phyloP scores from a whole-genome alignment of 345 rosid species.

The Syzygium oleosum region DNA sequence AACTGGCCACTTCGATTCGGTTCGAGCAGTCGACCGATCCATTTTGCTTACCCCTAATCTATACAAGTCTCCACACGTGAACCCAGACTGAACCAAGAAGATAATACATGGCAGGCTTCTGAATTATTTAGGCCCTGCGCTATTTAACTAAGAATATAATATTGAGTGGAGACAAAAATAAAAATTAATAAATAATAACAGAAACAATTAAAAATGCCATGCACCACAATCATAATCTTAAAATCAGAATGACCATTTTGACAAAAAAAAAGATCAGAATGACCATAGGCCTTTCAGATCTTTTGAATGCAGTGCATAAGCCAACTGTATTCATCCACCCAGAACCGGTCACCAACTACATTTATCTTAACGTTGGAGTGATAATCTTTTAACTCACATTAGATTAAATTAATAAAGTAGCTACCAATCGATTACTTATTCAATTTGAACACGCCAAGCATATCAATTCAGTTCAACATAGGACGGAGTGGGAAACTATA shows the following conservation, averaged over 20 bases:
- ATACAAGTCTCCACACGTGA: too few species aligned
- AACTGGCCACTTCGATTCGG: too few species aligned
- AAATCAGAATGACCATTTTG: not conserved
- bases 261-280: not conserved
- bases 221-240: not conserved
- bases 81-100: too few species aligned
- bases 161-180: too few species aligned
- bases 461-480: not conserved
- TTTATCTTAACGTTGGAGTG: not conserved
- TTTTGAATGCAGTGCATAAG: too few species aligned
- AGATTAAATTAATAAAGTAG: fast-evolving
- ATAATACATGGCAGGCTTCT: too few species aligned
- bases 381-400: not conserved
- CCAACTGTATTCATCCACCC: too few species aligned
- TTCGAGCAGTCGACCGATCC: too few species aligned
- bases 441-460: not conserved
- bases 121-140: too few species aligned
- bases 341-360: not conserved
- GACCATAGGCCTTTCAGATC: not conserved
- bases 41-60: too few species aligned
- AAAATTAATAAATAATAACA: not conserved
- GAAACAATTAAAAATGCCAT: not conserved
- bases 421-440: not conserved
- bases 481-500: not conserved
- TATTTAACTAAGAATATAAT: too few species aligned